Percentiles rank a stretch among this genome's conserved stretches.
Evolutionary conservation across 192 early-diverging fungal species (phyloP).

Genomic region (Entomortierella parvispora): DNA sequence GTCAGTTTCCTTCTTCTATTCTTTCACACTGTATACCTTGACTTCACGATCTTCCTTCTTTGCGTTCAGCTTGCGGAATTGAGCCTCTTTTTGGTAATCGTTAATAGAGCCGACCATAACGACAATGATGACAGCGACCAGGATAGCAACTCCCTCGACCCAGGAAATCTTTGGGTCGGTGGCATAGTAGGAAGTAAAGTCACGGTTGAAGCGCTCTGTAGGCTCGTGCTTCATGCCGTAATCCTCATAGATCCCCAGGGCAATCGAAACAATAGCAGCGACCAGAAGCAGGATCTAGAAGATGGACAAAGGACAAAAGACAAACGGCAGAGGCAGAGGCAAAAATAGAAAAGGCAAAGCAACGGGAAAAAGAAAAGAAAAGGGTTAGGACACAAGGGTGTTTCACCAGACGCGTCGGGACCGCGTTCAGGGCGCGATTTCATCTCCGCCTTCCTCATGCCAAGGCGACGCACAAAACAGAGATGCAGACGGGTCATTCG

Average conservation of each 20-base stretch:
- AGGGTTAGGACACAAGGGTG: neutral
- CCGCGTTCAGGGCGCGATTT: neutral
- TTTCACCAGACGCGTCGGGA: neutral
- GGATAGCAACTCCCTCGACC: constrained; percentile 89
- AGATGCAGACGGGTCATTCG: too few species aligned
- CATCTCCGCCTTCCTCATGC: neutral
- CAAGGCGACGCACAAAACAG: neutral
- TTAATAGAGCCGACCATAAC: constrained; percentile 82
- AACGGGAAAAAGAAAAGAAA: constrained; percentile 9
- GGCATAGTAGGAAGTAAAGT: constrained; percentile 54
- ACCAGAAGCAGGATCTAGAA: constrained; percentile 74
- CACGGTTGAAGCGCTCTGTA: constrained; percentile 32
- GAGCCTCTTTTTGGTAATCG: constrained; percentile 87
- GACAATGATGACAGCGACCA: constrained; percentile 84
- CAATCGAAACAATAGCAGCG: constrained; percentile 83
- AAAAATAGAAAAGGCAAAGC: neutral
- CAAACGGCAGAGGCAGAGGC: neutral
- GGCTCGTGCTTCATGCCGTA: constrained; percentile 54
- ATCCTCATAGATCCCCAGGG: constrained; percentile 85
- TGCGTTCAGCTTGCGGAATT: constrained; percentile 86
- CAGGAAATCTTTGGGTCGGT: constrained; percentile 72
- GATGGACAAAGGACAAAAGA: neutral
- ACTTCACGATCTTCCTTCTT: constrained; percentile 88
- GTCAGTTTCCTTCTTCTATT: neutral
- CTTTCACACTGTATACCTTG: constrained; percentile 50